Conservation (phyloP, 306 rosid species). For the Abrus pulchellus region DNA sequence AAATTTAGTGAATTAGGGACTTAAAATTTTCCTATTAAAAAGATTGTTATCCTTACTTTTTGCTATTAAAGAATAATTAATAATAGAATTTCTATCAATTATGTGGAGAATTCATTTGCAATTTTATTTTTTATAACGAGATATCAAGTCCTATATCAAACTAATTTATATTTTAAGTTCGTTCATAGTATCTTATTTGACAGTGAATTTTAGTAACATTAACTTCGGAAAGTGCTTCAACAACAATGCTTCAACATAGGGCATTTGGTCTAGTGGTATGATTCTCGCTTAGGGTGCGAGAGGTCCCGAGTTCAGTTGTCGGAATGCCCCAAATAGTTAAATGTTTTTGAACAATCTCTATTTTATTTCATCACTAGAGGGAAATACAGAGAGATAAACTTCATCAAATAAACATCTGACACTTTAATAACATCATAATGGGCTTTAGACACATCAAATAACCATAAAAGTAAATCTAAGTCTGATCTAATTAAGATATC, state of each 20-base stretch:
- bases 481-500: background rate
- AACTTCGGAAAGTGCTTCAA: too few relatives aligned
- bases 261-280: conserved; percentile 60
- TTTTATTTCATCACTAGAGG: background rate
- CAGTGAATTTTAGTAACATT: too few relatives aligned
- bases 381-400: background rate
- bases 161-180: too few relatives aligned
- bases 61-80: too few relatives aligned
- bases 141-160: too few relatives aligned
- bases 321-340: conserved; percentile 38
- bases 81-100: too few relatives aligned
- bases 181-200: too few relatives aligned
- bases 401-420: background rate
- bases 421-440: background rate
- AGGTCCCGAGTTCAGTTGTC: conserved; percentile 59
- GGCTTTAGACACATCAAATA: background rate
- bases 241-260: background rate
- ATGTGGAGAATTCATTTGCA: background rate
- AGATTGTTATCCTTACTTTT: background rate
- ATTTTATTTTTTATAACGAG: background rate
- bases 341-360: rapidly evolving
- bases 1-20: background rate
- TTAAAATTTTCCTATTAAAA: background rate
- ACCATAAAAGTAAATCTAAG: background rate
- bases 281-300: conserved; percentile 62